Evolutionary conservation across 1,139 yeast species (phyloP).

Genomic region (Magnusiomyces paraingens): DNA sequence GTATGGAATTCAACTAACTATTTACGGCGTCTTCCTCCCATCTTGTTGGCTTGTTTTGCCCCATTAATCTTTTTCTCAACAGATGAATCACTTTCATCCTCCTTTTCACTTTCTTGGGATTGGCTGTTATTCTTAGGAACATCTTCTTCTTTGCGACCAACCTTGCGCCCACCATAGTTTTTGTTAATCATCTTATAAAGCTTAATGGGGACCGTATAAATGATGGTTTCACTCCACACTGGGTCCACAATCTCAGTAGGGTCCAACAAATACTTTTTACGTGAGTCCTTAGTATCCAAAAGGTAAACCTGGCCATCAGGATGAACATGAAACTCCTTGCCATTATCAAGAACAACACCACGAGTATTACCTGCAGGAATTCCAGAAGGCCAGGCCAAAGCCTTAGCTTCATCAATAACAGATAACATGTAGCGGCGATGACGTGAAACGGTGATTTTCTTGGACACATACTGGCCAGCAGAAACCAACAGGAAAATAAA

Average conservation of each 20-base stretch:
- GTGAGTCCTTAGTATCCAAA: slow-evolving; percentile 43
- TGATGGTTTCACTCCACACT: slow-evolving; percentile 50
- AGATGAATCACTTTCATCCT: slow-evolving; percentile 2
- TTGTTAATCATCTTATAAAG: slow-evolving; percentile 9
- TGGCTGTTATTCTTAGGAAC: slow-evolving; percentile 1
- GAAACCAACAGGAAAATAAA: slow-evolving; percentile 47
- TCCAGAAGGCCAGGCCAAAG: slow-evolving; percentile 46
- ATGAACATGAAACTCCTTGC: slow-evolving; percentile 57
- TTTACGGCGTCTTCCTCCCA: slow-evolving; percentile 25
- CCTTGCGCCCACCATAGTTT: neutral
- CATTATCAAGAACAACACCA: slow-evolving; percentile 37
- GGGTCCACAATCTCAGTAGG: slow-evolving; percentile 38
- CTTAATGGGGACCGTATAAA: slow-evolving; percentile 42
- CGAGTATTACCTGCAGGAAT: slow-evolving; percentile 28
- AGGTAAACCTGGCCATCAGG: slow-evolving; percentile 65
- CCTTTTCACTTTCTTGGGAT: slow-evolving; percentile 7
- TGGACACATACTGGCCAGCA: slow-evolving; percentile 52
- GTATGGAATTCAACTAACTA: slow-evolving; percentile 5
- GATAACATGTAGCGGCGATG: slow-evolving; percentile 51
- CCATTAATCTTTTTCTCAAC: neutral
- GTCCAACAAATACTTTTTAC: slow-evolving; percentile 30
- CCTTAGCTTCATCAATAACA: slow-evolving; percentile 28
- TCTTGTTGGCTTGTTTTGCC: slow-evolving; percentile 25
- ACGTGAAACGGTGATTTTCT: slow-evolving; percentile 45
- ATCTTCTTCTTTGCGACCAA: neutral